These are phyloP conservation scores for Amoebophrya sp. DNA, from an alignment of 169 alveolate species.

Conservation along the genomic window DNA sequence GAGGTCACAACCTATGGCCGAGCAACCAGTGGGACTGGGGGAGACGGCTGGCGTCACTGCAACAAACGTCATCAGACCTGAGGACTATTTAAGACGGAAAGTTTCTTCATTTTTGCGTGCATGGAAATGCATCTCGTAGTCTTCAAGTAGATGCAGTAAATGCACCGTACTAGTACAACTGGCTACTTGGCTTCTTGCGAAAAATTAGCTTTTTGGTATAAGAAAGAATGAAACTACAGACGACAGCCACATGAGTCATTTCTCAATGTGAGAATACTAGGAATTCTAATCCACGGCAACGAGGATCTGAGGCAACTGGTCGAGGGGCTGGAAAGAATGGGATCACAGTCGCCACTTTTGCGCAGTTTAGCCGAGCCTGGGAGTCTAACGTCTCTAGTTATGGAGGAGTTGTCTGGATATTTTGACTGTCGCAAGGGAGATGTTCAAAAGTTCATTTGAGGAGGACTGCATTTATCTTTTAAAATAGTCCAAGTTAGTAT, in stretches of 20 bases:
- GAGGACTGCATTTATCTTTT: neutral
- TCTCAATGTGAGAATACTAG: neutral
- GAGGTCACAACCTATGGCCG: too few relatives aligned
- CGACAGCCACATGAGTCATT: neutral
- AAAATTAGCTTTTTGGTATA: neutral
- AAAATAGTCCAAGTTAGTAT: neutral
- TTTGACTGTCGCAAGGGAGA: neutral
- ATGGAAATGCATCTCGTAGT: neutral
- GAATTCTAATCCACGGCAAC: neutral
- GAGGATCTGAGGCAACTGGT: neutral
- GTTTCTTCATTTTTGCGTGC: neutral
- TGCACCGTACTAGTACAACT: neutral
- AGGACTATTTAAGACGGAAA: neutral
- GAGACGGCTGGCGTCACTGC: too few relatives aligned
- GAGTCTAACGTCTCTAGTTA: too few relatives aligned
- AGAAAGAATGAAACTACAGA: neutral
- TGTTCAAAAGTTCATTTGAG: too few relatives aligned
- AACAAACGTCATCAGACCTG: neutral
- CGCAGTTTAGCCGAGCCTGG: neutral
- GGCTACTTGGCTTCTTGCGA: neutral
- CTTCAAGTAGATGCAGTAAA: neutral
- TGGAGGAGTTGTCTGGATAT: neutral
- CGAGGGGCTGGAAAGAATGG: neutral
- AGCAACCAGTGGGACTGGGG: too few relatives aligned
- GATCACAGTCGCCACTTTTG: neutral